Evolutionary conservation across 257 asterid genomes (phyloP), one percentile per base, ranked within the genome.

Genomic region (Cynanchum wilfordii): DNA sequence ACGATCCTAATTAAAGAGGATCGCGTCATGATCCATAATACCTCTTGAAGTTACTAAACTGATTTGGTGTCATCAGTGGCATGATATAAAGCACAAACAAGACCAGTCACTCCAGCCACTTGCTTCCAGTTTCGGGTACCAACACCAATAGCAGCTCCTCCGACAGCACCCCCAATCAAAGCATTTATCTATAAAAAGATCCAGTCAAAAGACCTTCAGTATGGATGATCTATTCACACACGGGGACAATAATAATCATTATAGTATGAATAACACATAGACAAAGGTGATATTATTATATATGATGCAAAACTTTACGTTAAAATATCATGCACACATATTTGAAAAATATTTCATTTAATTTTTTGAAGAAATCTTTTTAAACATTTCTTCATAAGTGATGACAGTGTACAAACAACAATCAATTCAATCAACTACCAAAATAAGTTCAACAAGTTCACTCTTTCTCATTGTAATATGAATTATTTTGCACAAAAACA

Each of bases 81-180:
- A 73, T 86, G 87, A 76, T 79, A 81, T 42, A 85, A 20, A 49
- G 92, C 85, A 75, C 96, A 89, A 65, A 80, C 80, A 50, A 91
- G 78, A 69, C 96, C 96, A 60, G 93, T 86, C 69, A 85, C 51
- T 49, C 87, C 89, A 24, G 96, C 97, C 29, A 84, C 89, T 83
- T 89, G 98, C 81, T 88, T 93, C 98, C 97, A 89, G 38, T 88
- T 88, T 22, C 92, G 87, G 68, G 87, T 83, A 47, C 97, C 90
- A 63, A 86, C 91, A 76, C 96, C 96, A 65, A 82, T 74, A 62
- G 88, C 96, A 42, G 96, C 90, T 76, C 98, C 97, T 20, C 96
- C 91, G 73, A 86, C 86, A 68, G 76, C 89, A 66, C 98, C 96
- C 3, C 96, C 97, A 16, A 89, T 75, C 64, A 91, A 71, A 58